Conservation (phyloP, 2,329 filamentous ascomycete species). For the Claviceps cyperi region DNA sequence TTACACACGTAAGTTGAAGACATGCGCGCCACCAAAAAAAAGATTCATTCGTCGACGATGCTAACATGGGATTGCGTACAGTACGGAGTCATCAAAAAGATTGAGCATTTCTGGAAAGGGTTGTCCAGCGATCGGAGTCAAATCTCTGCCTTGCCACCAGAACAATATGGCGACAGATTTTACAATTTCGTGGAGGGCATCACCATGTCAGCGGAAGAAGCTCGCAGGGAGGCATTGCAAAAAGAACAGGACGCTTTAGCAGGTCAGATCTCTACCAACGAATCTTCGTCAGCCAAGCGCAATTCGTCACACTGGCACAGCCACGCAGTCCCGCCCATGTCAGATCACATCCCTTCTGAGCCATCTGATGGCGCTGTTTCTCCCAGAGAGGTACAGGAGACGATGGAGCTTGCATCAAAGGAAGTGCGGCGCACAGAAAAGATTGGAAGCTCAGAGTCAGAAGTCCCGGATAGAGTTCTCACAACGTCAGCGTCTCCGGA, state of each 20-base stretch:
- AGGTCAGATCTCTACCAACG: constrained; percentile 15
- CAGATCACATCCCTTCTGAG: constrained; percentile 30
- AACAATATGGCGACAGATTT: constrained; percentile 87
- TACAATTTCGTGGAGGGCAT: constrained; percentile 81
- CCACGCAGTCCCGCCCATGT: constrained; percentile 27
- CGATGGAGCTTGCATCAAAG: constrained; percentile 24
- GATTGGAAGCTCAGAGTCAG: constrained; percentile 24
- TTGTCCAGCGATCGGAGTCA: constrained; percentile 68
- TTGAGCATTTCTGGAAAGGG: constrained; percentile 96
- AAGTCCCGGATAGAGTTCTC: constrained; percentile 49
- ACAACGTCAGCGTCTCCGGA: constrained; percentile 20
- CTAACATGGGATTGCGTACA: constrained; percentile 21
- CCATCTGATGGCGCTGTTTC: constrained; percentile 16
- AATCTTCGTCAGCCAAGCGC: constrained; percentile 23
- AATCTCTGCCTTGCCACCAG: constrained; percentile 83
- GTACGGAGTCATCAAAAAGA: constrained; percentile 89
- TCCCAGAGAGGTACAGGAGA: constrained; percentile 25
- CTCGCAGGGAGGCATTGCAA: constrained; percentile 46
- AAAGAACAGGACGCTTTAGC: constrained; percentile 45
- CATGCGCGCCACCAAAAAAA: background rate
- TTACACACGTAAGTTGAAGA: constrained; percentile 70
- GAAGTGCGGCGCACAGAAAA: constrained; percentile 22
- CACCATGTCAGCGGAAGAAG: constrained; percentile 81
- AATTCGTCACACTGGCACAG: constrained; percentile 20
- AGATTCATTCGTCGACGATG: background rate